Evolutionary conservation across 2,329 filamentous ascomycete genomes (phyloP), one percentile per base, ranked within the genome.

Genomic region (Microcyclospora pomicola): DNA sequence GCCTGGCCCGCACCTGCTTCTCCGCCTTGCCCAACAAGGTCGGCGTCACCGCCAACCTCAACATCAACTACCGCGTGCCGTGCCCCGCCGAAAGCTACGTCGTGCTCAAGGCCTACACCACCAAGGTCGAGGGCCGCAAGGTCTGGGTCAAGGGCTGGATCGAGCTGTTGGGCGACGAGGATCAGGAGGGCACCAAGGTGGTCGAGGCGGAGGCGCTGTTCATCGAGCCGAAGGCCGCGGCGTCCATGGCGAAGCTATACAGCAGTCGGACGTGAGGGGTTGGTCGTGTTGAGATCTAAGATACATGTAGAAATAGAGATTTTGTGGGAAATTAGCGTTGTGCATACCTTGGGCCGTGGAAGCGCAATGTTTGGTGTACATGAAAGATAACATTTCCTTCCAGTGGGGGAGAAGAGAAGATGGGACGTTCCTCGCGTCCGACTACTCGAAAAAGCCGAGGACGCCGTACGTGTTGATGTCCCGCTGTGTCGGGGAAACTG

Each of bases 101-200:
- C 24, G 83, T 93, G 32, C 63, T 98, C 41, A 71, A 73, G 44
- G 87, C 84, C 3, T 73, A 76, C 56, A 94, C 87, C 14, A 78
- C 74, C 9, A 87, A 81, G 64, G 82, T 88, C 1, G 86, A 96
- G 56, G 88, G 91, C 1, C 72, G 91, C 44, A 96, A 96, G 66
- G 88, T 86, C 10, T 95, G 85, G 85, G 85, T 95, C 1, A 80
- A 82, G 62, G 91, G 85, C 1, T 73, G 75, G 49, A 78, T 96
- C 51, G 86, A 94, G 70, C 79, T 83, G 39, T 62, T 96, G 43
- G 73, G 73, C 41, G 51, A 46, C 11, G 51, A 49, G 7, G 51
- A 46, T 35, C 50, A 70, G 11, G 63, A 69, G 16, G 67, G 75
- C 27, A 74, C 70, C 12, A 70, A 87, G 34, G 59, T 95, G 42